Evolutionary conservation across 352 stramenopile genomes (phyloP).

Genomic region (Saprolegnia parasitica): DNA sequence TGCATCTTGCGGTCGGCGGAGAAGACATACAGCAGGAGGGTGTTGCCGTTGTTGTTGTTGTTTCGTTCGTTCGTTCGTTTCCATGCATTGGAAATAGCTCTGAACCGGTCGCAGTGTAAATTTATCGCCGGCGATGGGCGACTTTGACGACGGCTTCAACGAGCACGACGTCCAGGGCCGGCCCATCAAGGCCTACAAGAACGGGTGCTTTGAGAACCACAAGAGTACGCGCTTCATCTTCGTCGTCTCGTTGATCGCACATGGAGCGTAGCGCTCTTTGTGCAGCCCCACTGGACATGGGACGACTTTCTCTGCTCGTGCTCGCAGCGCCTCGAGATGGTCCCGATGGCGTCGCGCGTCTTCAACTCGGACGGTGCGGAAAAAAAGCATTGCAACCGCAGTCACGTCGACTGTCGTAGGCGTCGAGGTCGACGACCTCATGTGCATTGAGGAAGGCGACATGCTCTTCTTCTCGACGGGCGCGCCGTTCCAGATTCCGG

Average conservation of each 20-base stretch:
- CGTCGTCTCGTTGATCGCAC: background rate
- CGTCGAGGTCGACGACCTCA: slow-evolving; percentile 84
- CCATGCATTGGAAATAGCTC: background rate
- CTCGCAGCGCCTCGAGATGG: slow-evolving; percentile 77
- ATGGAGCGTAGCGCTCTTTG: slow-evolving; percentile 56
- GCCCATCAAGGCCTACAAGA: slow-evolving; percentile 74
- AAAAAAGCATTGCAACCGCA: background rate
- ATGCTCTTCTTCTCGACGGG: slow-evolving; percentile 86
- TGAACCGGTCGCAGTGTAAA: background rate
- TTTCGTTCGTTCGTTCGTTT: too few relatives aligned
- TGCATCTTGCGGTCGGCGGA: background rate
- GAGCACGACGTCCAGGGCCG: slow-evolving; percentile 73
- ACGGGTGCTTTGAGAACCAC: slow-evolving; percentile 69
- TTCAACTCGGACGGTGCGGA: slow-evolving; percentile 72
- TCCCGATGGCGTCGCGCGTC: slow-evolving; percentile 69
- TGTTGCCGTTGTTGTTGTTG: too few relatives aligned
- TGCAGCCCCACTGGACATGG: slow-evolving; percentile 82
- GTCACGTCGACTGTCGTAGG: too few relatives aligned
- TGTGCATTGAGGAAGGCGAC: slow-evolving; percentile 88
- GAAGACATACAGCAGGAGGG: too few relatives aligned
- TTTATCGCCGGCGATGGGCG: slow-evolving; percentile 37
- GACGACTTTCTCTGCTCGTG: slow-evolving; percentile 81
- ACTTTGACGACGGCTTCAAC: slow-evolving; percentile 77
- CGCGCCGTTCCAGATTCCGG: slow-evolving; percentile 67
- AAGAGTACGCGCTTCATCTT: slow-evolving; percentile 39